Base-by-base conservation (phyloP, 176 grass and related monocot species). In the Carex kokanica region DNA sequence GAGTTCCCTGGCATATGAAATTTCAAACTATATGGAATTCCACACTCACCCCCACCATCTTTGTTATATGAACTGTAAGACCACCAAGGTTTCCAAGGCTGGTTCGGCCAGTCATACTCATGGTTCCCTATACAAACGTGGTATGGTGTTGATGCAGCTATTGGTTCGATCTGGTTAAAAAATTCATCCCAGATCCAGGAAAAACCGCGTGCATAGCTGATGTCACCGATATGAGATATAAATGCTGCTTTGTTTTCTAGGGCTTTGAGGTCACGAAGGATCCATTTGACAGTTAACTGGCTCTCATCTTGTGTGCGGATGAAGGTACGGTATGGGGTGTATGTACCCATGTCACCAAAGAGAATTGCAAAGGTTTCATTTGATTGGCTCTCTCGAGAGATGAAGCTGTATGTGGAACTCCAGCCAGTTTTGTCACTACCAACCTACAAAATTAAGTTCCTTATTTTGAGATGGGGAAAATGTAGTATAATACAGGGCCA, bases 41-140 rank as follows among this genome's bases (percentile, higher is more conserved):
- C 96, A 85, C 96, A 99, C 85, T 99, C 96, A 17, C 96, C 96
- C 5, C 96, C 96, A 51, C 96, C 88, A 29, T 98, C 96, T 5
- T 64, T 98, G 51, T 87, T 87, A 90, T 95, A 95, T 6, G 81
- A 88, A 78, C 83, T 57, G 75, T 64, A 54, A 70, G 91, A 18
- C 96, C 96, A 98, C 8, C 17, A 85, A 43, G 96, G 96, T 83
- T 78, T 91, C 96, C 96, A 95, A 83, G 96, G 96, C 82, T 99
- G 96, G 24, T 36, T 88, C 62, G 84, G 96, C 96, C 96, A 98
- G 57, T 98, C 96, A 86, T 98, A 98, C 64, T 98, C 96, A 52
- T 98, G 96, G 69, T 95, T 98, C 68, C 96, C 93, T 61, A 95
- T 98, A 87, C 96, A 98, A 15, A 98, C 93, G 90, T 98, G 96